These are phyloP conservation scores for Hanseniaspora valbyensis DNA, from an alignment of 805 yeast species.

Conservation along the genomic window DNA sequence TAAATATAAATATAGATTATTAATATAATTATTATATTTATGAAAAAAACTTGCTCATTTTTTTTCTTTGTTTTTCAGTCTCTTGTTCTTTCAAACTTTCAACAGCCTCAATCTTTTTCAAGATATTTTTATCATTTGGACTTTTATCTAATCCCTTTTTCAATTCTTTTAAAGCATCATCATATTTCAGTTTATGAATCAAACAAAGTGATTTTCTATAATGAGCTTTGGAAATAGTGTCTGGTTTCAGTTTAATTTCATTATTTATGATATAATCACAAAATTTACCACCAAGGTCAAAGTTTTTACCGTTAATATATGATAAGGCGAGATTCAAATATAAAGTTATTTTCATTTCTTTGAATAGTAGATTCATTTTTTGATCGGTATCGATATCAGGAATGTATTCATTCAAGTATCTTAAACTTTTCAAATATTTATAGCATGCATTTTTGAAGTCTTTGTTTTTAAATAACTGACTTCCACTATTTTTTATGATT, in stretches of 20 bases:
- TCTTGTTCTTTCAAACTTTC: slow-evolving; percentile 33
- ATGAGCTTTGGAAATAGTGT: slow-evolving; percentile 41
- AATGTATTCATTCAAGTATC: slow-evolving; percentile 59
- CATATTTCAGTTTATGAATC: slow-evolving; percentile 35
- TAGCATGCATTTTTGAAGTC: slow-evolving; percentile 42
- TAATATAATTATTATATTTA: slow-evolving; percentile 7
- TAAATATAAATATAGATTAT: slow-evolving; percentile 4
- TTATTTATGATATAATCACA: slow-evolving; percentile 38
- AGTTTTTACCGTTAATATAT: slow-evolving; percentile 40
- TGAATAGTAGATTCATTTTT: slow-evolving; percentile 39
- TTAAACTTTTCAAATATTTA: slow-evolving; percentile 54
- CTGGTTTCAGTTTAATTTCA: slow-evolving; percentile 35
- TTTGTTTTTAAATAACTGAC: slow-evolving; percentile 45
- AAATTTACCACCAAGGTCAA: slow-evolving; percentile 41
- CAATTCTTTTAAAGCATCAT: slow-evolving; percentile 41
- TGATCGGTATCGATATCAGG: slow-evolving; percentile 59
- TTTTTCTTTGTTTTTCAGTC: slow-evolving; percentile 42
- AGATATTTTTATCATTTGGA: slow-evolving; percentile 42
- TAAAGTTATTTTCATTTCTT: slow-evolving; percentile 34
- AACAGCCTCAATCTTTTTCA: slow-evolving; percentile 34
- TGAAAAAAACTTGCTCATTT: slow-evolving; percentile 53
- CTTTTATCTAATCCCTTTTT: slow-evolving; percentile 34
- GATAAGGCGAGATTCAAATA: slow-evolving; percentile 48
- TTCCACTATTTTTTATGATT: slow-evolving; percentile 58
- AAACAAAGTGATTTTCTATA: slow-evolving; percentile 46